Base-by-base conservation (phyloP, 192 early-diverging fungal species). In the Polychytrium aggregatum region DNA sequence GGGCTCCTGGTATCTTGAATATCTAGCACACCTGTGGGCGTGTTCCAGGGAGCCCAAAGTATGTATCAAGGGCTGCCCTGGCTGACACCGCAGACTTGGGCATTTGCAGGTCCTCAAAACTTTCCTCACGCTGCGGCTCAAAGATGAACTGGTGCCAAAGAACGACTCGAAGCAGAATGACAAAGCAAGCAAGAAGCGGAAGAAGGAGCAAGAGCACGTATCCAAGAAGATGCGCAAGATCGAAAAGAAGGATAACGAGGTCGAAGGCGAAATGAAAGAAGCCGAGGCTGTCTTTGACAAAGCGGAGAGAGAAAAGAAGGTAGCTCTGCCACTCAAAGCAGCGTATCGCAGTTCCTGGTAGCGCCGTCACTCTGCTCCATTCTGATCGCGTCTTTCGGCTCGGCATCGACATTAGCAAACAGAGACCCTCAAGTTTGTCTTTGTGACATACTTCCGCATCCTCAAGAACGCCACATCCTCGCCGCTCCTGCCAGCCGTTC, bases 381-480 rank as follows among this genome's bases (percentile, higher is more conserved):
- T n/a, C n/a, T n/a, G n/a, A n/a, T n/a, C n/a, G n/a, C n/a, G n/a
- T n/a, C n/a, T n/a, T n/a, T n/a, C n/a, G n/a, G n/a, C n/a, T n/a
- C n/a, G n/a, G n/a, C n/a, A n/a, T n/a, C n/a, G n/a, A n/a, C n/a
- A n/a, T n/a, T 70, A 84, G 76, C 88, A 92, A 37, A 84, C 86
- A 2, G 90, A 96, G 65, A 95, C 95, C 0, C 68, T 98, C 20
- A 94, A 96, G 67, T 72, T 85, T 35, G 81, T 98, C 11, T 98
- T 98, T 63, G 59, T 89, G 27, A 90, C 84, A 4, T 96, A 96
- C 59, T 95, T 98, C 71, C 77, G 92, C 35, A 87, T 98, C 29
- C 72, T 98, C 35, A 94, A 96, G 71, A 82, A 86, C 34, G 71
- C 79, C 35, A 74, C 79, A 17, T 72, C 69, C 41, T 88, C 86